Percentiles rank a stretch among this genome's conserved stretches.
Evolutionary conservation across 768 basidiomycete genomes (phyloP).

Genomic region (Amanita molliuscula): DNA sequence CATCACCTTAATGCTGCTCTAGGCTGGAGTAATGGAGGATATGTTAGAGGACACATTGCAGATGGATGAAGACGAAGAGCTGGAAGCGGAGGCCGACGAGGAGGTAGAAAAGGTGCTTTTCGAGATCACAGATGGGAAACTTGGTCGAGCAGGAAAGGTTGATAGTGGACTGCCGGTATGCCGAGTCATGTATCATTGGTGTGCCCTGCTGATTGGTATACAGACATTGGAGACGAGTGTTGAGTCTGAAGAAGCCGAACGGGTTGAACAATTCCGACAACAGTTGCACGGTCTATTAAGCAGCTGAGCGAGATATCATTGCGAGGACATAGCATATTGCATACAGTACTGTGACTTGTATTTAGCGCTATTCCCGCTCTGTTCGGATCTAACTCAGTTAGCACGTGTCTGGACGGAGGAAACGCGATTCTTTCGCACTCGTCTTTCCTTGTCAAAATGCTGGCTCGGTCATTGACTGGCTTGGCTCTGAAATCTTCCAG

Average conservation of each 20-base stretch:
- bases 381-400: constrained; percentile 3
- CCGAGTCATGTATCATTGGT: constrained; percentile 10
- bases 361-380: not conserved
- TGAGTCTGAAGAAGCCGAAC: constrained; percentile 75
- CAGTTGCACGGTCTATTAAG: constrained; percentile 85
- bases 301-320: constrained; percentile 19
- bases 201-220: not conserved
- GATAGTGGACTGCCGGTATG: constrained; percentile 69
- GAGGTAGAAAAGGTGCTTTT: constrained; percentile 96
- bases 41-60: constrained; percentile 94
- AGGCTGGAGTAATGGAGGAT: constrained; percentile 98
- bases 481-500: constrained; percentile 43
- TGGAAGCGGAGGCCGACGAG: constrained; percentile 93
- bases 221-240: constrained; percentile 50
- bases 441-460: constrained; percentile 29
- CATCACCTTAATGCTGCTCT: constrained; percentile 2
- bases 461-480: constrained; percentile 46
- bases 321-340: not conserved
- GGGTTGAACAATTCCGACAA: constrained; percentile 85
- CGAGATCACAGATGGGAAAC: constrained; percentile 90
- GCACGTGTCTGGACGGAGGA: constrained; percentile 3
- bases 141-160: constrained; percentile 77
- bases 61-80: constrained; percentile 87
- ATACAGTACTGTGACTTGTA: not conserved
- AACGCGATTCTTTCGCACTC: not conserved